These are phyloP conservation scores for Aspergillus ochraceoroseus DNA, from an alignment of 2,329 filamentous ascomycete species.

Conservation along the genomic window DNA sequence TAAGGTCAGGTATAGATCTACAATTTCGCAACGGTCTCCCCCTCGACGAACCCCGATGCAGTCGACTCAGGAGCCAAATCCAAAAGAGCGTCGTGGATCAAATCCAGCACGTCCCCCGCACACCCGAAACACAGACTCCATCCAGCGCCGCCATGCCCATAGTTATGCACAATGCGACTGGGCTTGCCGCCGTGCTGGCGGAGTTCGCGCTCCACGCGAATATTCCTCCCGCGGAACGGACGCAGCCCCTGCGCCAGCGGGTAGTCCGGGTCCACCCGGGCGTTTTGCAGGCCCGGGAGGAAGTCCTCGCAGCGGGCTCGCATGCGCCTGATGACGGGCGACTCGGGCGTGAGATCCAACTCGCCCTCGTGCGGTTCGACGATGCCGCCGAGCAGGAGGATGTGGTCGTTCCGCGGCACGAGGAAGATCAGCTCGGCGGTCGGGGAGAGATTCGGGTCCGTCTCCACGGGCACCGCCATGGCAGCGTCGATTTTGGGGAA, in stretches of 20 bases:
- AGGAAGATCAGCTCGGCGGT: constrained; percentile 11
- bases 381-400: constrained; percentile 10
- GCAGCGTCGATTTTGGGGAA: constrained; percentile 44
- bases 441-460: constrained; percentile 3
- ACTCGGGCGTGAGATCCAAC: constrained; percentile 40
- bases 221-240: constrained; percentile 40
- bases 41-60: no score
- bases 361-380: constrained; percentile 8
- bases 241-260: constrained; percentile 43
- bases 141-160: constrained; percentile 2
- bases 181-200: not conserved
- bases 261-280: constrained; percentile 40
- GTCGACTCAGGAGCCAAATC: not conserved
- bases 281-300: constrained; percentile 41
- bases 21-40: no score
- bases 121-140: constrained; percentile 4
- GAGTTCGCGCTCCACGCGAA: constrained; percentile 45
- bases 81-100: constrained; percentile 26
- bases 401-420: constrained; percentile 13
- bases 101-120: not conserved
- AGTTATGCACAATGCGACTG: constrained; percentile 6
- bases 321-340: constrained; percentile 42
- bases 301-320: constrained; percentile 43
- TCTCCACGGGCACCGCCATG: constrained; percentile 34
- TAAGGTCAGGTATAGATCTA: no score